Base-by-base conservation (phyloP, 164 flowering plant species). In the Magnolia changhungtana region DNA sequence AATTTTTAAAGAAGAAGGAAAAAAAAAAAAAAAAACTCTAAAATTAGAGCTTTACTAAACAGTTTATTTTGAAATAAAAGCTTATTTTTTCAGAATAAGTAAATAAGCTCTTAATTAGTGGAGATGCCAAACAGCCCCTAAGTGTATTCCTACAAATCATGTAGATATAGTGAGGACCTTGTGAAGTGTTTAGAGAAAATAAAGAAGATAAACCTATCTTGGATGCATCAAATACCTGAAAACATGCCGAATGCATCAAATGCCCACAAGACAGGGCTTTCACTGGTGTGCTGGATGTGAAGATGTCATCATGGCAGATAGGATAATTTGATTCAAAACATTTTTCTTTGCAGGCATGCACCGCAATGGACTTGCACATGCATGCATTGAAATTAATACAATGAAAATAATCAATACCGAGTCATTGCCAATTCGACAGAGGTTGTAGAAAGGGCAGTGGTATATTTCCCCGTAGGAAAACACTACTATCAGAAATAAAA, bases 311-410 rank as follows among this genome's bases (percentile, higher is more conserved):
- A 49, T 89, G 92, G 85, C 98, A 95, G 63, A 95, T 95, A 2
- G 97, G 99, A 70, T 98, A 95, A 68, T 91, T 90, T 55, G 91
- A 94, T 82, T 91, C 94, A 11, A 91, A 86, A 50, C 89, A 85
- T 72, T 92, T 95, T 72, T 92, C 95, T 78, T 89, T 84, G 83
- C 99, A 95, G 73, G 80, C 71, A 69, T 95, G 99, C 37, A 65
- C 80, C 14, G 81, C 63, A 58, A 95, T 92, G 50, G 89, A 83
- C 73, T 77, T 79, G 11, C 90, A 82, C 97, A 95, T 86, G 78
- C 98, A 95, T 59, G 96, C 95, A 84, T 95, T 93, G 89, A 97
- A 95, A n/a, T 83, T 93, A 98, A 93, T 95, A 79, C 98, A 95
- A 77, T 95, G 99, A 64, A 90, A 95, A 82, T 88, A 93, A 75